phyloP scores from a whole-genome alignment of 2,329 filamentous ascomycete genomes.

The Ceratocystis harringtonii region DNA sequence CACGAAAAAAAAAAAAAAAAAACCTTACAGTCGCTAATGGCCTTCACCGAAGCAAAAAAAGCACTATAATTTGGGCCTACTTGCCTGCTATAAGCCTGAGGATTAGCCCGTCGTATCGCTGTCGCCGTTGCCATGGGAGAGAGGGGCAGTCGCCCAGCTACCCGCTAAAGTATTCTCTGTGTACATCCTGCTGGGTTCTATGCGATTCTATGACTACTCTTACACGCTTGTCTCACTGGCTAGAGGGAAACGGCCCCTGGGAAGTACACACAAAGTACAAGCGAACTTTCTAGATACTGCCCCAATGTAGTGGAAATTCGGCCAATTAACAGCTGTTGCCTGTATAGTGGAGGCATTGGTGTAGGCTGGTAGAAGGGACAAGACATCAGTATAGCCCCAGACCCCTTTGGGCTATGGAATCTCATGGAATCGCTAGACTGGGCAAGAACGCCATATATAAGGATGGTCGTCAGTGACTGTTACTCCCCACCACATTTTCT shows the following conservation, averaged over 20 bases:
- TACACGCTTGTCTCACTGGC: not conserved
- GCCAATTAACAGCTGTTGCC: slow-evolving; percentile 13
- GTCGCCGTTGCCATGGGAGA: slow-evolving; percentile 10
- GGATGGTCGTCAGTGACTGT: not conserved
- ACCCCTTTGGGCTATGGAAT: slow-evolving; percentile 18
- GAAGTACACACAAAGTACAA: slow-evolving; percentile 10
- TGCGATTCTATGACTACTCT: slow-evolving; percentile 11
- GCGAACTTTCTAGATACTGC: slow-evolving; percentile 12
- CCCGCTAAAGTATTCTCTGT: slow-evolving; percentile 5
- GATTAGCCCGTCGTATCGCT: slow-evolving; percentile 3
- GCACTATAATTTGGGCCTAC: not conserved
- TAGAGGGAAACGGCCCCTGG: slow-evolving; percentile 7
- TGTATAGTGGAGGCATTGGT: slow-evolving; percentile 13
- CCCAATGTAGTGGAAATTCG: not conserved
- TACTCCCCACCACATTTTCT: slow-evolving; percentile 13
- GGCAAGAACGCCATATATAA: slow-evolving; percentile 14
- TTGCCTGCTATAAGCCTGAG: not conserved
- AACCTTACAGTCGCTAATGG: not conserved
- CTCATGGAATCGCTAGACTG: slow-evolving; percentile 18
- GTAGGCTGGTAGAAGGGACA: slow-evolving; percentile 14
- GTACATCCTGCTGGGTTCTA: slow-evolving; percentile 14
- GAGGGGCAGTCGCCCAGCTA: not conserved
- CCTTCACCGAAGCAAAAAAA: not conserved
- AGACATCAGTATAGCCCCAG: slow-evolving; percentile 5
- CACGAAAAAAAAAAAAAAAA: not conserved